phyloP scores from a whole-genome alignment of 768 basidiomycete species.

The Exidia glandulosa region DNA sequence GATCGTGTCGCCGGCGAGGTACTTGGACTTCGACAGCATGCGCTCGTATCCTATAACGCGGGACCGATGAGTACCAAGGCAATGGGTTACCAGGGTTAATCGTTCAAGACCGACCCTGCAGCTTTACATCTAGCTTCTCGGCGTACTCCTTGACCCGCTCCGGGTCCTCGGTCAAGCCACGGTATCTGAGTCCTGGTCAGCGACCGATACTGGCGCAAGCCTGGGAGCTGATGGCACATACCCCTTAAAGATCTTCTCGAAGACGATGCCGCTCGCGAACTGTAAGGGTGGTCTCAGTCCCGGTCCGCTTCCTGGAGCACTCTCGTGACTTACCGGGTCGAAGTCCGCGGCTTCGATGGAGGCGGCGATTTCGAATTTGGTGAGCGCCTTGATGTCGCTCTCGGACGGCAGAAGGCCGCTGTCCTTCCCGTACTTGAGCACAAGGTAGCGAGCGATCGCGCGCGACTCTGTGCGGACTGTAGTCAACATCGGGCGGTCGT shows the following conservation, averaged over 20 bases:
- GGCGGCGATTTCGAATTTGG: conserved; percentile 19
- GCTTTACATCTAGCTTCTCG: not conserved
- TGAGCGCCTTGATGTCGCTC: conserved; percentile 6
- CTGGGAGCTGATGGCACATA: not conserved
- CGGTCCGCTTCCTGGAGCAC: too few species aligned
- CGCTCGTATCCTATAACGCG: conserved; percentile 32
- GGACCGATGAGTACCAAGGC: not conserved
- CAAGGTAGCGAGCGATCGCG: conserved; percentile 12
- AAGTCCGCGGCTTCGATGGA: conserved; percentile 13
- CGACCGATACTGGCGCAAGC: not conserved
- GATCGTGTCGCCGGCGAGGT: conserved; percentile 31
- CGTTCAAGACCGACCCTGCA: conserved; percentile 10
- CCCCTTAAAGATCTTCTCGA: conserved; percentile 10
- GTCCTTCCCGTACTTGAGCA: conserved; percentile 9
- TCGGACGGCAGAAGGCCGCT: conserved; percentile 5
- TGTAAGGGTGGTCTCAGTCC: too few species aligned
- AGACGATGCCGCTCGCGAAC: conserved; percentile 5
- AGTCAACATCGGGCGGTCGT: not conserved
- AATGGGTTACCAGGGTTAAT: not conserved
- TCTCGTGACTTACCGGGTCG: too few species aligned
- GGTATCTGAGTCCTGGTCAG: not conserved
- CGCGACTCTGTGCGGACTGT: conserved; percentile 7
- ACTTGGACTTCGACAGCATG: conserved; percentile 45
- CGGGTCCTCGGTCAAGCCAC: not conserved
- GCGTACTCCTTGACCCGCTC: not conserved